Percentiles rank a stretch among this genome's conserved stretches.
phyloP scores from a whole-genome alignment of 2,329 filamentous ascomycete species.

The Claviceps humidiphila region DNA sequence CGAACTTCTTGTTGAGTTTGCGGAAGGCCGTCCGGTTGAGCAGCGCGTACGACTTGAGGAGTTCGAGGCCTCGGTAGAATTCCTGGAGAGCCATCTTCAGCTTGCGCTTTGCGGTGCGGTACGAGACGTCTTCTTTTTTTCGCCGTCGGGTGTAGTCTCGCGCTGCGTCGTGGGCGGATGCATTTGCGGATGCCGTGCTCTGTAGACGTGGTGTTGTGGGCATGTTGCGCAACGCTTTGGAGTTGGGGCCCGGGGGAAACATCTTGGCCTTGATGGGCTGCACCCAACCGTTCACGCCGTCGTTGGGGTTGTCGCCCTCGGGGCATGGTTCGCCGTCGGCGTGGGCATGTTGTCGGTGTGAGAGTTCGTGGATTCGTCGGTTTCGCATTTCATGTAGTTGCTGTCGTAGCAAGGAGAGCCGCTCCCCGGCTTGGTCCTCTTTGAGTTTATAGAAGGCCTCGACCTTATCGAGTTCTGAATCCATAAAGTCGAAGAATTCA shows the following conservation, averaged over 20 bases:
- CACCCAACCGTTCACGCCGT: conserved; percentile 29
- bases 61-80: conserved; percentile 81
- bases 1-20: conserved; percentile 98
- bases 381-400: conserved; percentile 92
- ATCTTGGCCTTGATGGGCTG: conserved; percentile 40
- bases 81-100: conserved; percentile 84
- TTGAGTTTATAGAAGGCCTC: conserved; percentile 81
- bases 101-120: conserved; percentile 79
- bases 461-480: conserved; percentile 78
- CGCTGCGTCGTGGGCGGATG: conserved; percentile 17
- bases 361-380: conserved; percentile 60
- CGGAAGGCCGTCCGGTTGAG: conserved; percentile 88
- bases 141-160: conserved; percentile 41
- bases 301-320: conserved; percentile 14
- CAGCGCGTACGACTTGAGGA: conserved; percentile 82
- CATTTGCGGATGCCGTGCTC: conserved; percentile 6
- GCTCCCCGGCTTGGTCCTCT: conserved; percentile 68
- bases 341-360: conserved; percentile 26
- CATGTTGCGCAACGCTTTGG: conserved; percentile 44
- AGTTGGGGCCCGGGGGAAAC: conserved; percentile 46
- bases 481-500: conserved; percentile 81
- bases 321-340: conserved; percentile 11
- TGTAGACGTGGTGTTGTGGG: conserved; percentile 32
- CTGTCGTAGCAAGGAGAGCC: conserved; percentile 57
- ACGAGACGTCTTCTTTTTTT: conserved; percentile 49